These are phyloP conservation scores for Urochloa ruziziensis DNA, from an alignment of 176 grass and related monocot genomes.

Conservation along the genomic window DNA sequence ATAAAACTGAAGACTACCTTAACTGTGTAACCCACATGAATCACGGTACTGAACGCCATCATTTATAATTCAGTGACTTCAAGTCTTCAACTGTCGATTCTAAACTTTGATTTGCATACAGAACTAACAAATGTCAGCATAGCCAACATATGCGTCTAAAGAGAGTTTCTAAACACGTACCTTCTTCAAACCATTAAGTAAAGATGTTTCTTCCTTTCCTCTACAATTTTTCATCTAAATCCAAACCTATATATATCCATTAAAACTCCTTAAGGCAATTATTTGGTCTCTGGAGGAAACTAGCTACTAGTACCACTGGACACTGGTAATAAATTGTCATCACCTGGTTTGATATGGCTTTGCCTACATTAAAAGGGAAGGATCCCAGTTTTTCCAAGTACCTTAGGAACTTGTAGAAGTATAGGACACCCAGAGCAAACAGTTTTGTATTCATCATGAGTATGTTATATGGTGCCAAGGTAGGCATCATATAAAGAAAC, in stretches of 20 bases:
- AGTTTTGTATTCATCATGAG: neutral
- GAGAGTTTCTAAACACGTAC: neutral
- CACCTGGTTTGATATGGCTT: neutral
- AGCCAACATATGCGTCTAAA: neutral
- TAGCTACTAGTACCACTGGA: neutral
- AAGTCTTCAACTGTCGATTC: neutral
- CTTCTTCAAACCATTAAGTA: neutral
- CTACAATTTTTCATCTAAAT: neutral
- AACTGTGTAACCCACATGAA: neutral
- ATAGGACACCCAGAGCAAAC: neutral
- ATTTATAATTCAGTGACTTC: conserved; percentile 7
- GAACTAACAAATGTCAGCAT: neutral
- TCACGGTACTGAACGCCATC: neutral
- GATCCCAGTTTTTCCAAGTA: neutral
- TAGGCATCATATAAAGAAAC: neutral
- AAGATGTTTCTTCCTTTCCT: neutral
- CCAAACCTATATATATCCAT: neutral
- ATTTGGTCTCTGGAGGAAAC: neutral
- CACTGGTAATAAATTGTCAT: neutral
- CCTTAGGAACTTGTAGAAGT: neutral
- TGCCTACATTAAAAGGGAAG: neutral
- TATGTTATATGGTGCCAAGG: neutral
- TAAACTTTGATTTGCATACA: neutral
- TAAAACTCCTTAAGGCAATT: neutral
- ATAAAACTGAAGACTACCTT: neutral